Percentiles rank a stretch among this genome's conserved stretches.
Evolutionary conservation across 2,329 filamentous ascomycete species (phyloP).

Genomic region (Colletotrichum tofieldiae): DNA sequence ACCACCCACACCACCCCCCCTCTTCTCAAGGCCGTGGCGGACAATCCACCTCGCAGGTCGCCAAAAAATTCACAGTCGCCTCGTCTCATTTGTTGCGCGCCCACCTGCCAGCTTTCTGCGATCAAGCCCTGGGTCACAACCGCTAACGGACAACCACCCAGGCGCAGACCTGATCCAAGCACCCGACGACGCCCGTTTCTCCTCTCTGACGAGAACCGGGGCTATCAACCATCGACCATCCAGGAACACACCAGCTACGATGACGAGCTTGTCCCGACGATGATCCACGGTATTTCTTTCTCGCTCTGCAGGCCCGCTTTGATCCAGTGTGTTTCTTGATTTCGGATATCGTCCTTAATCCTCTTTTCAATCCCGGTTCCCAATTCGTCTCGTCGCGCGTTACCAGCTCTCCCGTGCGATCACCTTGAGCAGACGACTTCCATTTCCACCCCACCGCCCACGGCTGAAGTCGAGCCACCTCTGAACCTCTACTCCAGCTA

Average conservation of each 20-base stretch:
- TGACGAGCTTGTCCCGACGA: conserved; percentile 64
- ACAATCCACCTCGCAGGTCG: conserved; percentile 32
- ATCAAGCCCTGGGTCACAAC: conserved; percentile 23
- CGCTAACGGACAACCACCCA: conserved; percentile 32
- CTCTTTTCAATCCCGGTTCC: conserved; percentile 37
- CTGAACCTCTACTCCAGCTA: conserved; percentile 47
- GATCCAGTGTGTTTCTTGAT: conserved; percentile 71
- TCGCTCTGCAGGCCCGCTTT: conserved; percentile 66
- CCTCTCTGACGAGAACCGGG: conserved; percentile 22
- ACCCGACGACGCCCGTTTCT: conserved; percentile 24
- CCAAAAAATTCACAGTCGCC: conserved; percentile 27
- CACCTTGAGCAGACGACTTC: conserved; percentile 35
- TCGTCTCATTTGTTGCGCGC: conserved; percentile 29
- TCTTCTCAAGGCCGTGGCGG: conserved; percentile 28
- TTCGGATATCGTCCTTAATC: conserved; percentile 53
- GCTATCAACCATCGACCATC: conserved; percentile 32
- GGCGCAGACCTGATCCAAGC: conserved; percentile 30
- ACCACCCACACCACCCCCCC: conserved; percentile 33
- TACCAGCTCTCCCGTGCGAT: conserved; percentile 39
- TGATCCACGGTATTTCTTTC: conserved; percentile 68
- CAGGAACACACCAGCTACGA: conserved; percentile 48
- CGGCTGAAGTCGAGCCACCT: conserved; percentile 10
- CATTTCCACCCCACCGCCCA: conserved; percentile 41
- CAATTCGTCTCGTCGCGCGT: conserved; percentile 40
- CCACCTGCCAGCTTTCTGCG: conserved; percentile 8